Conservation (phyloP, 306 rosid genomes). For the Quercus agrifolia region DNA sequence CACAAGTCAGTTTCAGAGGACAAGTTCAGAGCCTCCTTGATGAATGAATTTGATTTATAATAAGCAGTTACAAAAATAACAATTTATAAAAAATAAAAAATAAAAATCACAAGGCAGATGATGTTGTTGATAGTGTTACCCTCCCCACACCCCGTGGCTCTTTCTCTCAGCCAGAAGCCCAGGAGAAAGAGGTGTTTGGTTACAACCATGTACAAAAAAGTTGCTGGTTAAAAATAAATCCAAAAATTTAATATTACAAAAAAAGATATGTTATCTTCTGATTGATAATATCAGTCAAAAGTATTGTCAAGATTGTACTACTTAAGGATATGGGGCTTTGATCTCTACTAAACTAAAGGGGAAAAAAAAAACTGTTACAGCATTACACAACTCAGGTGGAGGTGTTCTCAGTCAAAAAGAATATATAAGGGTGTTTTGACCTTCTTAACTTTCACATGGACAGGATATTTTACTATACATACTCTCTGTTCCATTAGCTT, state of each 20-base stretch:
- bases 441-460: not conserved
- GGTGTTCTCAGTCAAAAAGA: not conserved
- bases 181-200: too few species aligned
- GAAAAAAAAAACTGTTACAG: not conserved
- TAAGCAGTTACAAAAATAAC: not conserved
- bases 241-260: not conserved
- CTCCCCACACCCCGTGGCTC: too few species aligned
- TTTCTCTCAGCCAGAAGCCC: too few species aligned
- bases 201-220: too few species aligned
- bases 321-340: not conserved
- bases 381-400: not conserved
- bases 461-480: not conserved
- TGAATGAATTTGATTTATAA: not conserved
- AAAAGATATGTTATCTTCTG: not conserved
- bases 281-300: not conserved
- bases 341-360: not conserved
- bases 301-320: not conserved
- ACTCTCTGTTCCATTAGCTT: not conserved
- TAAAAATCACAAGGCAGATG: not conserved
- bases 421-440: not conserved
- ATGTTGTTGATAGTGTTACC: too few species aligned
- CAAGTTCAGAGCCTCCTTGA: not conserved
- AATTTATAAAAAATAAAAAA: not conserved
- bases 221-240: too few species aligned
- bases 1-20: not conserved